Base-by-base conservation (phyloP, 148 eudicot species). In the Camellia japonica region DNA sequence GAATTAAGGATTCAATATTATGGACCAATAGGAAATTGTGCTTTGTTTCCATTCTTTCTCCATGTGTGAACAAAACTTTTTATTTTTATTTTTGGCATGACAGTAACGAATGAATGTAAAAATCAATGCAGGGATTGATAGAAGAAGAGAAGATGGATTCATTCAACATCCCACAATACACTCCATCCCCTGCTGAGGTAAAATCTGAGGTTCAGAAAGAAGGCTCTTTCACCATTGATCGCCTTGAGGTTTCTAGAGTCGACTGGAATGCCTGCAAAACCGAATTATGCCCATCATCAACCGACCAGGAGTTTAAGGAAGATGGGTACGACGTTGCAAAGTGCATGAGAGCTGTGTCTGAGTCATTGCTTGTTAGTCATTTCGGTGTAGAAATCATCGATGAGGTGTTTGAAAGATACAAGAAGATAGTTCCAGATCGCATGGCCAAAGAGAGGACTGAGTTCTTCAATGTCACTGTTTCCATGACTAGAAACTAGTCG, bases 331-430 rank as follows among this genome's bases (percentile, higher is more conserved):
- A 77, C 41, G 77, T 85, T 13, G 82, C 82, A 0, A 68, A 68
- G 66, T 87, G 85, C 42, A 87, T 90, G 82, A 84, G 91, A 81
- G 80, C 97, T 2, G 92, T 88, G 16, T 78, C 79, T 0, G 92
- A 92, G 44, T 81, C 92, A 1, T 49, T 92, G 77, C 85, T 92
- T 49, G 72, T 72, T 6, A 80, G 76, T 68, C 90, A 89, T 71
- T 92, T 92, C 60, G 96, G 92, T 0, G 46, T 73, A 78, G 51
- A 63, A 0, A 56, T 86, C 46, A 85, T 89, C 0, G 90, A 92
- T n/a, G 79, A 81, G 70, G 78, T 87, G 9, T 90, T 87, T 52
- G 41, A 19, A 0, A 87, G 85, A 67, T 90, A 81, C 51, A 61
- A 60, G 3, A 30, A 71, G 38, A 79, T 79, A 2, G 12, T 87